Evolutionary conservation across 805 yeast genomes (phyloP), one percentile per base, ranked within the genome.

Genomic region (Myxozyma kluyveri): DNA sequence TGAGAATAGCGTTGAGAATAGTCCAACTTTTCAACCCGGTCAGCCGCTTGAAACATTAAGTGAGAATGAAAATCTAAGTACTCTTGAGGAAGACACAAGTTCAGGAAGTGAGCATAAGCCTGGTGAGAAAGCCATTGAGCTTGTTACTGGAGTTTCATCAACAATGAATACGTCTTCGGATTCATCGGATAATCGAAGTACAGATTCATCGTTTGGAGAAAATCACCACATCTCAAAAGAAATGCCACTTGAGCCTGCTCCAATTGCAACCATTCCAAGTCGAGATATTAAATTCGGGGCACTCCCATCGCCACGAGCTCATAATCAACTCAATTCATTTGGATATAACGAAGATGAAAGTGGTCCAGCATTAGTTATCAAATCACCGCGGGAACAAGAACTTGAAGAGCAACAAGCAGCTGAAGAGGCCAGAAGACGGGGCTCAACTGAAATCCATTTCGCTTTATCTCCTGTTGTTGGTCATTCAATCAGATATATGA

Each of bases 321-420:
- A 42, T 22, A 33, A 35, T n/a, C 96, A 1, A 79, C 6, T 18
- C 44, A 14, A 42, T n/a, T 12, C n/a, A 12, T 21, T 12, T 12
- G 19, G 23, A 12, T 26, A 31, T 26, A 17, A 39, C 26, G 24
- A 56, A 62, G 27, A 72, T 68, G 83, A 84, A 31, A 96, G 83
- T 33, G 95, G 91, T 0, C 93, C 91, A 3, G 89, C 91, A 0
- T 68, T 88, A 32, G 80, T 84, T 5, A 84, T 89, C 40, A 77
- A 77, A 54, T 83, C 93, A 0, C 96, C 98, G 1, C 79, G 84
- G 18, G 95, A 84, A 50, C 59, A 57, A 12, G 68, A 63, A 27
- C 47, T 48, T 10, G 67, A 63, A 22, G 61, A 49, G 2, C 62
- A 58, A 41, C 59, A 45, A 21, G 57, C 48, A 9, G 55, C 43